A percentile compares a stretch with the other conserved stretches of the same genome.
Conservation (phyloP, 768 basidiomycete genomes). For the Podaxis sp. region DNA sequence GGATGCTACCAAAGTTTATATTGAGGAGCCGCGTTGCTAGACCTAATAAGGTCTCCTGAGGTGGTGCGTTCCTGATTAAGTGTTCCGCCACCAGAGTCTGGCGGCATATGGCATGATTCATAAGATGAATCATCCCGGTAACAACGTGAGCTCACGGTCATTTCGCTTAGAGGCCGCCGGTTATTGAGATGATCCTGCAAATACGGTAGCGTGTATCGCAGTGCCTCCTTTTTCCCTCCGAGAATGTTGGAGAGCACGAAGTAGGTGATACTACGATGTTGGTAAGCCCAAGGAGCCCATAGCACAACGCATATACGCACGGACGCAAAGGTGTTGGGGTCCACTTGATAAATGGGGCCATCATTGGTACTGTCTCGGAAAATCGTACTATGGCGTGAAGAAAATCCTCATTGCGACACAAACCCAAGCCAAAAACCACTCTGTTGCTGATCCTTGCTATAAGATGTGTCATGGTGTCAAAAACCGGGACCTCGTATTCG, state of each 20-base stretch:
- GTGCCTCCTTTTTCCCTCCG: slow-evolving; percentile 32
- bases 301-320: slow-evolving; percentile 22
- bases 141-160: slow-evolving; percentile 24
- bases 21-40: slow-evolving; percentile 37
- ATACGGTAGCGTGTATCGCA: slow-evolving; percentile 30
- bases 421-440: slow-evolving; percentile 34
- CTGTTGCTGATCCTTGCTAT: slow-evolving; percentile 39
- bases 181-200: slow-evolving; percentile 27
- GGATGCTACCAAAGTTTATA: slow-evolving; percentile 40
- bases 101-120: background rate
- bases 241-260: slow-evolving; percentile 30
- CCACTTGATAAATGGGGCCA: slow-evolving; percentile 35
- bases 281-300: background rate
- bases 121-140: background rate
- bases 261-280: slow-evolving; percentile 28
- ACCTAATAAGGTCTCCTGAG: slow-evolving; percentile 30
- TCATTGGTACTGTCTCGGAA: slow-evolving; percentile 32
- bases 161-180: slow-evolving; percentile 23
- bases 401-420: slow-evolving; percentile 36
- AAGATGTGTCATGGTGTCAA: slow-evolving; percentile 37
- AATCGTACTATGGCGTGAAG: slow-evolving; percentile 34
- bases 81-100: slow-evolving; percentile 30
- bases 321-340: slow-evolving; percentile 29
- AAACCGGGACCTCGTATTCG: slow-evolving; percentile 25
- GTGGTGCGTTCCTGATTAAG: slow-evolving; percentile 28